Conservation (phyloP, 805 yeast genomes). For the Pichia thaimueangensis region DNA sequence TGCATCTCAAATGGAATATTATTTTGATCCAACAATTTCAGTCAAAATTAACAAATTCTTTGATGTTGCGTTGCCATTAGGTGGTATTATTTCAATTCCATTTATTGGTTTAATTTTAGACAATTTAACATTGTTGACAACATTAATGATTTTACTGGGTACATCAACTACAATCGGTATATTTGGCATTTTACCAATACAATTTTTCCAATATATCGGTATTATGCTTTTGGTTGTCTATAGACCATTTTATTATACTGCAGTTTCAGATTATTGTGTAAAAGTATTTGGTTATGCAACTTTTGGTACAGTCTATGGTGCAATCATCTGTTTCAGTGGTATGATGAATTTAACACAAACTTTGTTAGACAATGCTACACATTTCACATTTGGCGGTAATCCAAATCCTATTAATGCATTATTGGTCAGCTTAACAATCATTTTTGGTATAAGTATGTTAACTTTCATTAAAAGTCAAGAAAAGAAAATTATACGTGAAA, state of each 20-base stretch:
- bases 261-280: conserved; percentile 85
- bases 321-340: conserved; percentile 78
- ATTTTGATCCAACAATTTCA: conserved; percentile 53
- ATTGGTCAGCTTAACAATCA: conserved; percentile 47
- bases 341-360: conserved; percentile 70
- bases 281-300: conserved; percentile 90
- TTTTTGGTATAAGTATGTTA: conserved; percentile 44
- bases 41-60: conserved; percentile 61
- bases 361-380: conserved; percentile 63
- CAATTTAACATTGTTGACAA: conserved; percentile 55
- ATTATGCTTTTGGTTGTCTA: conserved; percentile 69
- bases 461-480: conserved; percentile 38
- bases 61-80: conserved; percentile 81
- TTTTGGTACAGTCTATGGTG: conserved; percentile 87
- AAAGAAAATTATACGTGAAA: conserved; percentile 39
- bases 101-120: conserved; percentile 78
- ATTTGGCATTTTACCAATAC: conserved; percentile 52
- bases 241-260: conserved; percentile 90
- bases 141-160: conserved; percentile 44
- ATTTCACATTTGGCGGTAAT: conserved; percentile 57
- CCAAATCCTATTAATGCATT: conserved; percentile 71
- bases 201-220: conserved; percentile 56
- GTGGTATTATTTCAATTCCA: conserved; percentile 84
- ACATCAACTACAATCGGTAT: conserved; percentile 63
- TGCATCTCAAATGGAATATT: conserved; percentile 70